Evolutionary conservation across 2,329 filamentous ascomycete genomes (phyloP).

Genomic region (Alternaria incomplexa): DNA sequence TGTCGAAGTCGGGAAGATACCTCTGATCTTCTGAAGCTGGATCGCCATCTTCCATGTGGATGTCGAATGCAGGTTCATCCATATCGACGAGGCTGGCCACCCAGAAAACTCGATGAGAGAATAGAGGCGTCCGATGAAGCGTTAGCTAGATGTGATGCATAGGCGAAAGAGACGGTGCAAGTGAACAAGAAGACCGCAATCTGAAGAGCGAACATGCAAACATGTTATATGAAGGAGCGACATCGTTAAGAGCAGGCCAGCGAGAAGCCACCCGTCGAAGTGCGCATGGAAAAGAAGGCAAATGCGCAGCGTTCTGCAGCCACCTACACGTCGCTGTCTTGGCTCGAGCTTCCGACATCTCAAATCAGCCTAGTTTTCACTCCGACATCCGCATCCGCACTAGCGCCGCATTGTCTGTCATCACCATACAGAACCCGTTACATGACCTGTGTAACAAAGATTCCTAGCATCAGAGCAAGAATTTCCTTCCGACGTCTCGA

Average conservation of each 20-base stretch:
- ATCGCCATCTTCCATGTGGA: no score
- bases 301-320: not conserved
- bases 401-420: not conserved
- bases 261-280: fast-evolving
- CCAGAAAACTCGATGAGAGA: no score
- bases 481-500: not conserved
- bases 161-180: not conserved
- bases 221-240: not conserved
- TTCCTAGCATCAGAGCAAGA: no score
- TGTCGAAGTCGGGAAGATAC: no score
- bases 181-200: fast-evolving
- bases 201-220: not conserved
- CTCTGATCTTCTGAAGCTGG: no score
- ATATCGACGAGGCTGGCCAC: no score
- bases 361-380: not conserved
- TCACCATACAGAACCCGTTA: not conserved
- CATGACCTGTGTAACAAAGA: not conserved
- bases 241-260: not conserved
- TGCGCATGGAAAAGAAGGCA: not conserved
- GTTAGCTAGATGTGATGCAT: no score
- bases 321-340: not conserved
- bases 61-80: no score
- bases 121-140: no score
- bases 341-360: not conserved
- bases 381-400: not conserved